Percentiles rank a stretch among this genome's conserved stretches.
Conservation (phyloP, 78 protist species). For the Diacronema lutheri region DNA sequence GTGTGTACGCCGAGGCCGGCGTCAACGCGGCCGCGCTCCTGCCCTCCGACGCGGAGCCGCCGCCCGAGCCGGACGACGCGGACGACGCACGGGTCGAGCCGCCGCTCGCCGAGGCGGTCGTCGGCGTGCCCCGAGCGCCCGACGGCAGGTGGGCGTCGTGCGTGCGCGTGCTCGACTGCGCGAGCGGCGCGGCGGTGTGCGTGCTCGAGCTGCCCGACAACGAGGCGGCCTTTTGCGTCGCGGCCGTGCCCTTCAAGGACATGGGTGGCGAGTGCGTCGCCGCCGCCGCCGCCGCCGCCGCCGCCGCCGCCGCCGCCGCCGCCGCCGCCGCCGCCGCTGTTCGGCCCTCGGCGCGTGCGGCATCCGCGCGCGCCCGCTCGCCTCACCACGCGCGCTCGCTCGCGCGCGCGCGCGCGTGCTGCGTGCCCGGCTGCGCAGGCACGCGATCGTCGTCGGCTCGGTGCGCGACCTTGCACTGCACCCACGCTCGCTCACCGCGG, state of each 20-base stretch:
- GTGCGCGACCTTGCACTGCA: constrained; percentile 58
- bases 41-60: background rate
- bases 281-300: no score
- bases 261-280: constrained; percentile 50
- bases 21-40: constrained; percentile 9
- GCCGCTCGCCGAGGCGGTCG: background rate
- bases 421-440: no score
- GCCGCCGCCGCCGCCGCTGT: no score
- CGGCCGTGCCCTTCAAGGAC: constrained; percentile 51
- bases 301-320: no score
- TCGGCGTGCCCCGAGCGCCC: constrained; percentile 51
- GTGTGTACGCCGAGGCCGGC: constrained; percentile 5
- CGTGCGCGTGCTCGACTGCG: constrained; percentile 73
- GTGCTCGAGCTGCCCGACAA: constrained; percentile 63
- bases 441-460: constrained; percentile 77
- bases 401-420: no score
- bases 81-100: constrained; percentile 33
- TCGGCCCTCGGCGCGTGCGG: no score
- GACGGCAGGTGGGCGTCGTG: constrained; percentile 81
- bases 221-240: constrained; percentile 80
- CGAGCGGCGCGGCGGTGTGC: constrained; percentile 34
- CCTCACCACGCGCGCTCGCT: no score
- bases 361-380: no score
- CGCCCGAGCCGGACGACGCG: constrained; percentile 31
- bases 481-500: constrained; percentile 51